Evolutionary conservation across 331 rosid genomes (phyloP).

Genomic region (Ulmus americana): DNA sequence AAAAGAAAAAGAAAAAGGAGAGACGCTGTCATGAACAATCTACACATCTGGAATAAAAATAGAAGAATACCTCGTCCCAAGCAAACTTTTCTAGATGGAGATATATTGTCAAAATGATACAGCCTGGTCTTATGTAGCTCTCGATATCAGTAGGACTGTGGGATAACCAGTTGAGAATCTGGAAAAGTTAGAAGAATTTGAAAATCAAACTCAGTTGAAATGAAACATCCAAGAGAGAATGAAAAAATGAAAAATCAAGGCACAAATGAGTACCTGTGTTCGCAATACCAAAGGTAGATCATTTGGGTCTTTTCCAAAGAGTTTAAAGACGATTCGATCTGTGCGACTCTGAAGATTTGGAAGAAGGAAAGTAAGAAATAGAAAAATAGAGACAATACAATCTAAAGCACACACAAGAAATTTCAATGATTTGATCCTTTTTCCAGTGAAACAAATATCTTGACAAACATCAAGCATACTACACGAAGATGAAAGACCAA

Average conservation of each 20-base stretch:
- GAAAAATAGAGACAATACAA: neutral
- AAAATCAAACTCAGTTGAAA: neutral
- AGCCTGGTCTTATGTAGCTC: constrained; percentile 84
- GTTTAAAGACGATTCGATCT: constrained; percentile 81
- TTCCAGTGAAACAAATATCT: neutral
- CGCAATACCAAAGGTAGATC: constrained; percentile 67
- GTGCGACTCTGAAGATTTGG: constrained; percentile 61
- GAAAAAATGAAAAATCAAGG: neutral
- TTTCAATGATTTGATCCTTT: neutral
- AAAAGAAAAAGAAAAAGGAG: neutral
- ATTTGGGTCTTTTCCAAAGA: constrained; percentile 85
- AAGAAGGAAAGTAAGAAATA: constrained; percentile 15
- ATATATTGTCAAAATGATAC: constrained; percentile 67
- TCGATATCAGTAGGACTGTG: constrained; percentile 69
- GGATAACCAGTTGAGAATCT: constrained; percentile 75
- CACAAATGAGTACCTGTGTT: constrained; percentile 47
- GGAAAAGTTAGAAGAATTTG: constrained; percentile 14
- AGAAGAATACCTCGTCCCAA: constrained; percentile 70
- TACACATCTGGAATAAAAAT: neutral
- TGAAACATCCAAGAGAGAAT: neutral
- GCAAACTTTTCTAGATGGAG: constrained; percentile 48
- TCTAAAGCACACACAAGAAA: neutral
- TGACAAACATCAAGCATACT: neutral
- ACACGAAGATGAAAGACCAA: constrained; percentile 4
- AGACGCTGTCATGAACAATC: neutral